Evolutionary conservation across 176 grass and related monocot genomes (phyloP).

Genomic region (Leersia perrieri): DNA sequence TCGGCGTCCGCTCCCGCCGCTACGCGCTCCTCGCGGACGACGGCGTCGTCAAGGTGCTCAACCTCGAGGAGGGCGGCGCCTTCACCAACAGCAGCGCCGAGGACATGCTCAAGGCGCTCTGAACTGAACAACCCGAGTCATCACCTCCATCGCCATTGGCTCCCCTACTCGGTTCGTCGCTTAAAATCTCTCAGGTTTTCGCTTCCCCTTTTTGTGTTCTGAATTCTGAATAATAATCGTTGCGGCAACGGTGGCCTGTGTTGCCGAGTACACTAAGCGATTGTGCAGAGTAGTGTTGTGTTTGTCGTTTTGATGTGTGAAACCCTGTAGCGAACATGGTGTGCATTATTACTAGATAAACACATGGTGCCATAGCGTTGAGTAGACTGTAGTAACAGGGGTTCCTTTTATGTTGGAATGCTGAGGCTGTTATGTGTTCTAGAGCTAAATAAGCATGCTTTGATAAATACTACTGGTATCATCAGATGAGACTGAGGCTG

Average conservation of each 20-base stretch:
- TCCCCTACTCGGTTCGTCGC: background rate
- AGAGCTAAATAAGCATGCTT: background rate
- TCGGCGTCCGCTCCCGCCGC: slow-evolving; percentile 77
- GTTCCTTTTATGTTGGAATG: background rate
- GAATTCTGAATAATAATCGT: slow-evolving; percentile 38
- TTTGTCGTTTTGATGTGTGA: background rate
- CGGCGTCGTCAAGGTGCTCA: slow-evolving; percentile 86
- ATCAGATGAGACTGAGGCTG: background rate
- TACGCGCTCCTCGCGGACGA: slow-evolving; percentile 87
- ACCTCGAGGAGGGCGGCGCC: slow-evolving; percentile 89
- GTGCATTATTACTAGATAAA: background rate
- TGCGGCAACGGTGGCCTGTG: slow-evolving; percentile 11
- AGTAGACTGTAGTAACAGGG: background rate
- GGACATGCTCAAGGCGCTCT: slow-evolving; percentile 84
- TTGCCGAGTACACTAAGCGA: background rate
- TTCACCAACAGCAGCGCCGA: slow-evolving; percentile 93
- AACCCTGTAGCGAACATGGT: slow-evolving; percentile 20
- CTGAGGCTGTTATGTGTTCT: background rate
- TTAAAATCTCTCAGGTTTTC: background rate
- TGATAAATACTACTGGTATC: background rate
- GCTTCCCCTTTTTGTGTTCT: background rate
- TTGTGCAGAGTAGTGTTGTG: background rate
- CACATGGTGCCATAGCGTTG: background rate
- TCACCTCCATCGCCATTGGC: background rate
- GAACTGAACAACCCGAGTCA: background rate